phyloP scores from a whole-genome alignment of 1,139 yeast species.

The Geotrichum candidum region DNA sequence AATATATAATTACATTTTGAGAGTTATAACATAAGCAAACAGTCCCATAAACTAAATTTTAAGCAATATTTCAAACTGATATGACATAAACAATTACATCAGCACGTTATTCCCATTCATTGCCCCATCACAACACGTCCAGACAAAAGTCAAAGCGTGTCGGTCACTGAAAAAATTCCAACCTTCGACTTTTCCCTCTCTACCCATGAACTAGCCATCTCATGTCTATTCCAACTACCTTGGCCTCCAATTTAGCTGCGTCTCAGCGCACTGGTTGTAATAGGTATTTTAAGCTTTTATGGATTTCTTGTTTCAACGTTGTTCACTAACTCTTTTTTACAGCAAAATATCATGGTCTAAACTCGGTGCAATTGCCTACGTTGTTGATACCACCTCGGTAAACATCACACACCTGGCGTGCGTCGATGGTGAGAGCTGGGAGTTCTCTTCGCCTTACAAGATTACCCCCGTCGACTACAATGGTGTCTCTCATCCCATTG shows the following conservation, averaged over 20 bases:
- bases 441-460: slow-evolving; percentile 50
- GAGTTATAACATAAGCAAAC: neutral
- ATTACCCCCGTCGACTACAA: slow-evolving; percentile 22
- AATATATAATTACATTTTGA: neutral
- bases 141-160: neutral
- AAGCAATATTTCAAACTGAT: no score
- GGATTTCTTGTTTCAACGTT: neutral
- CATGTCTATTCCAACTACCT: slow-evolving; percentile 8
- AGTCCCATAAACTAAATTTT: neutral
- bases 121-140: neutral
- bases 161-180: neutral
- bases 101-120: neutral
- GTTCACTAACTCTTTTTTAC: neutral
- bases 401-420: slow-evolving; percentile 58
- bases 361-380: slow-evolving; percentile 66
- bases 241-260: slow-evolving; percentile 7
- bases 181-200: neutral
- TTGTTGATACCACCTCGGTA: slow-evolving; percentile 37
- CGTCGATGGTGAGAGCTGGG: slow-evolving; percentile 60
- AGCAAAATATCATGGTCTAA: slow-evolving; percentile 62
- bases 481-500: slow-evolving; percentile 27
- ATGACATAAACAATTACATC: neutral
- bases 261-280: slow-evolving; percentile 15
- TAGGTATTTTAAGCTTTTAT: neutral
- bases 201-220: neutral